Base-by-base conservation (phyloP, 176 grass and related monocot genomes). In the Eragrostis curvula region DNA sequence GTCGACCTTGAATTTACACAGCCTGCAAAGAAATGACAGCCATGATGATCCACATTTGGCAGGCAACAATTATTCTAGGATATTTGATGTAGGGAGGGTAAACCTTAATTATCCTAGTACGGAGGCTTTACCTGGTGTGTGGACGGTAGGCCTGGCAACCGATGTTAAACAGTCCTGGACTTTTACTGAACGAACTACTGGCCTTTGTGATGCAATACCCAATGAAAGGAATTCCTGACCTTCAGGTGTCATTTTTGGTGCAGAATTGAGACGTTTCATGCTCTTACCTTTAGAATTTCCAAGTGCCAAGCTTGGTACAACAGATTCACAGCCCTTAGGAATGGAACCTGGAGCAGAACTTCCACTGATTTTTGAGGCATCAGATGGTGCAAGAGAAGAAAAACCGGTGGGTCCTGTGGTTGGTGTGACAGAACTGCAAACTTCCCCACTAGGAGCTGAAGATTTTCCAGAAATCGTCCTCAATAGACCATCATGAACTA, bases 281-380 rank as follows among this genome's bases (percentile, higher is more conserved):
- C 79, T 42, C 43, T 0, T 45, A 59, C 48, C 61, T 86, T 58
- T 59, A 62, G 79, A 82, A 66, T 51, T 79, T 73, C 79, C 79
- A 25, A 86, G 67, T 66, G 79, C 79, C 84, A 90, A 83, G 23
- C 73, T 73, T 47, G 78, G 88, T 51, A 58, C 73, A 86, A 5
- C 79, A 82, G 66, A 86, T 60, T 78, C 79, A 83, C 51, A 58
- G 7, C 78, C 59, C 66, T 78, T 81, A 40, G 46, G 5, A 48
- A 12, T 20, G 16, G 71, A 32, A 50, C 56, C 39, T 28, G 56
- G 29, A 82, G 70, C 32, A 70, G 51, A 62, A 75, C 64, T 60
- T 74, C 65, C 71, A 67, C 2, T 6, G 20, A 40, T 14, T 82
- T 77, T 66, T 41, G 73, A 50, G 27, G 55, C 28, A 77, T 77